Base-by-base conservation (phyloP, 768 basidiomycete species). In the Pleurotus sapidus region DNA sequence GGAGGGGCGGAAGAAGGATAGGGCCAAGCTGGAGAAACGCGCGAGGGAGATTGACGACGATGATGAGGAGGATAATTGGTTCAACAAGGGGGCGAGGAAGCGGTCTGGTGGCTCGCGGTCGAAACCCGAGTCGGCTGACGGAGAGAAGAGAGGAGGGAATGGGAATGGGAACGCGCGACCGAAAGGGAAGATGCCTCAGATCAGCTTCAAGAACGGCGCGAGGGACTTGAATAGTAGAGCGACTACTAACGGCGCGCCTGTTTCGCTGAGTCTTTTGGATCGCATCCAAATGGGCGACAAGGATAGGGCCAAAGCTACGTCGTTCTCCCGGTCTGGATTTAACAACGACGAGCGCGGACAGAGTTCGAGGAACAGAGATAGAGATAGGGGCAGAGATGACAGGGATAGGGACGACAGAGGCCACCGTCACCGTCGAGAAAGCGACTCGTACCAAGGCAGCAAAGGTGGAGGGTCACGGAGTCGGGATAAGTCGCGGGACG, bases 31-130 rank as follows among this genome's bases (percentile, higher is more conserved):
- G 68, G 82, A 80, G 61, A 77, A 77, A 63, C 78, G 76, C 56
- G 81, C 78, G 24, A 70, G 63, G 30, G 63, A 74, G 53, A 71
- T 74, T 59, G 59, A 70, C 59, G 74, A 71, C n/a, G 78, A 78
- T 20, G 78, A 83, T 18, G 86, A 89, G 48, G 66, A 66, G 3
- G 81, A 80, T 47, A 84, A 89, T 67, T 91, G 89, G 89, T 92
- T 92, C 67, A 73, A 69, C 9, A 64, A 63, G 27, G 72, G 73
- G 37, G 60, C 59, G 54, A 70, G 64, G 57, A 70, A 60, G 56
- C 70, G 70, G 39, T 65, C 64, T 38, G 59, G 25, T 27, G 9
- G 53, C 17, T 39, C 51, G 37, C 30, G 6, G 11, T 43, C 42
- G n/a, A 45, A 51, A 51, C 34, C 39, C 27, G 55, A 46, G 39